Conservation (phyloP, 805 yeast species). For the Candida parachauliodes region DNA sequence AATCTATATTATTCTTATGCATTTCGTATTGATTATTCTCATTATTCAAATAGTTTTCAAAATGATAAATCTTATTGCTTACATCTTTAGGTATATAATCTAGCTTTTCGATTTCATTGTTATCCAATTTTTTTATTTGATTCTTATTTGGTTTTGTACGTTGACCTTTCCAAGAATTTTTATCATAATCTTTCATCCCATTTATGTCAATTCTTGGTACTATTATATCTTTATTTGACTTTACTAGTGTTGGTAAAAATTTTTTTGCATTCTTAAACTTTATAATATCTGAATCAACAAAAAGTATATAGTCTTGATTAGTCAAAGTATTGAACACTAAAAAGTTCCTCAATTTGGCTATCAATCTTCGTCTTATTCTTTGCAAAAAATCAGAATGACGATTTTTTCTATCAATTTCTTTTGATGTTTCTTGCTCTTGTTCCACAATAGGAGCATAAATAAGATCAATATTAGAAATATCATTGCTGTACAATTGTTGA, state of each 20-base stretch:
- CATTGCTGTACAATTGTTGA: conserved; percentile 7
- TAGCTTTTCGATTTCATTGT: conserved; percentile 26
- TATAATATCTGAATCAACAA: conserved; percentile 35
- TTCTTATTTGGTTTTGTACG: conserved; percentile 29
- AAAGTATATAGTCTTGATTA: conserved; percentile 30
- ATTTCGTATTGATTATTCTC: conserved; percentile 8
- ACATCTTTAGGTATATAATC: conserved; percentile 34
- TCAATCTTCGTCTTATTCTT: conserved; percentile 29
- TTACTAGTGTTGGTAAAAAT: conserved; percentile 22
- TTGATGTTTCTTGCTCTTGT: conserved; percentile 10
- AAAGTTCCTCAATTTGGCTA: conserved; percentile 37
- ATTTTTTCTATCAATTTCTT: conserved; percentile 14
- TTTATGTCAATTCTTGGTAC: conserved; percentile 34
- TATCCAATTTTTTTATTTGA: conserved; percentile 25
- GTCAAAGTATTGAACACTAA: conserved; percentile 23
- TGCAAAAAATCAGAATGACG: conserved; percentile 29
- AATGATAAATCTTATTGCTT: conserved; percentile 24
- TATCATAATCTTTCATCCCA: conserved; percentile 30
- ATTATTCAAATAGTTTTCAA: conserved; percentile 16
- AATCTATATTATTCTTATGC: conserved; percentile 10
- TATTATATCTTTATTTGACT: conserved; percentile 28
- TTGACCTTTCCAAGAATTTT: conserved; percentile 39
- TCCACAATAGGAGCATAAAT: conserved; percentile 35
- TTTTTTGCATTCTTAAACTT: conserved; percentile 21
- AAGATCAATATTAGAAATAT: conserved; percentile 18